phyloP scores from a whole-genome alignment of 2,329 filamentous ascomycete genomes.

The Colletotrichum sp. region DNA sequence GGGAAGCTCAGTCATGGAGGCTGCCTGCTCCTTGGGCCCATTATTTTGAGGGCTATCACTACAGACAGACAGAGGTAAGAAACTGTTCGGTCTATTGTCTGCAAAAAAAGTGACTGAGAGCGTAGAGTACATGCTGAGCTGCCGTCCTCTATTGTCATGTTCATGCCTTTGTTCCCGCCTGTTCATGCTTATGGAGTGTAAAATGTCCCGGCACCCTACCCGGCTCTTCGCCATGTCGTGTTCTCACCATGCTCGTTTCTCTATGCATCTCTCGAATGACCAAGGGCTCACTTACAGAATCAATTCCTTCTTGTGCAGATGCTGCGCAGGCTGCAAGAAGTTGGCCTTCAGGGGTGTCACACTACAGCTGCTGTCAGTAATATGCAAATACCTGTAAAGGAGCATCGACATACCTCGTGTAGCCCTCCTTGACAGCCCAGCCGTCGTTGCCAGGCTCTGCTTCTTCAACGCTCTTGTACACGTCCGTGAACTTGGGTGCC shows the following conservation, averaged over 20 bases:
- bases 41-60: constrained; percentile 3
- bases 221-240: constrained; percentile 4
- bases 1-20: constrained; percentile 1
- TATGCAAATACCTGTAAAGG: constrained; percentile 2
- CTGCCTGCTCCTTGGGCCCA: background rate
- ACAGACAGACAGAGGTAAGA: constrained; percentile 6
- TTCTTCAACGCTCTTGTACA: constrained; percentile 85
- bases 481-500: constrained; percentile 86
- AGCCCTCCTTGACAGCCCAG: constrained; percentile 87
- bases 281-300: constrained; percentile 74
- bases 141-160: constrained; percentile 3
- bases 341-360: constrained; percentile 92
- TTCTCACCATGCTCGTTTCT: background rate
- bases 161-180: background rate
- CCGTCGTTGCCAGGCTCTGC: constrained; percentile 86
- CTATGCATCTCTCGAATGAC: background rate
- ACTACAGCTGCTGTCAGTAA: constrained; percentile 49
- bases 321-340: constrained; percentile 77
- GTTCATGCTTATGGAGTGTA: background rate
- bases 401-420: constrained; percentile 70
- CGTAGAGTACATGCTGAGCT: constrained; percentile 20
- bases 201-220: constrained; percentile 9
- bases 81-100: constrained; percentile 9
- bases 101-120: background rate
- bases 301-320: constrained; percentile 73